Conservation (phyloP, 2,329 filamentous ascomycete genomes). For the Neonectria hederae region DNA sequence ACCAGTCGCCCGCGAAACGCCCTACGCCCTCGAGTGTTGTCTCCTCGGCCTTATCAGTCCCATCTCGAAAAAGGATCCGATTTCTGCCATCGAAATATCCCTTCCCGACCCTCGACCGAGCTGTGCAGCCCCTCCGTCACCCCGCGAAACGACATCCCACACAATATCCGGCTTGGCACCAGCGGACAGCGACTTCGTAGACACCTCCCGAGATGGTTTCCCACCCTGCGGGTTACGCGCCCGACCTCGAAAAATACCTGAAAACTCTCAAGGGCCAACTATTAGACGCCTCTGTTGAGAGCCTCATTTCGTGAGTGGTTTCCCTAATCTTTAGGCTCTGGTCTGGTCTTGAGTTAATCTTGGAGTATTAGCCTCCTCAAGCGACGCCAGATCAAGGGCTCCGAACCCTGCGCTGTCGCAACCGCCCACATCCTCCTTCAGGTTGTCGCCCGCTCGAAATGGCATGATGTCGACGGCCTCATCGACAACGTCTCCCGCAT, state of each 20-base stretch:
- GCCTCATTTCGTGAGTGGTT: constrained; percentile 76
- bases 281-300: constrained; percentile 85
- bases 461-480: constrained; percentile 79
- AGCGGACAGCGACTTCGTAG: constrained; percentile 12
- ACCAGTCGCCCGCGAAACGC: constrained; percentile 26
- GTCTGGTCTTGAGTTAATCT: constrained; percentile 5
- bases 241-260: constrained; percentile 80
- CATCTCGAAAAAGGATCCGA: neutral
- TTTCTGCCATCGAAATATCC: neutral
- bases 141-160: constrained; percentile 31
- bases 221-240: constrained; percentile 59
- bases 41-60: neutral
- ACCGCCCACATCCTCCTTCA: constrained; percentile 89
- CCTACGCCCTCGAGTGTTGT: neutral
- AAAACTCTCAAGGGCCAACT: constrained; percentile 79
- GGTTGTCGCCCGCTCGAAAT: constrained; percentile 84
- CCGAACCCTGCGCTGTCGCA: constrained; percentile 88
- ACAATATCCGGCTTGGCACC: constrained; percentile 23
- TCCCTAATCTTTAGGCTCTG: constrained; percentile 1
- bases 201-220: constrained; percentile 47
- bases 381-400: constrained; percentile 86
- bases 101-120: constrained; percentile 5
- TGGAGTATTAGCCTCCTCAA: constrained; percentile 77
- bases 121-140: constrained; percentile 21
- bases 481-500: constrained; percentile 82